Conservation (phyloP, 2,329 filamentous ascomycete species). For the Neopestalotiopsis clavispora region DNA sequence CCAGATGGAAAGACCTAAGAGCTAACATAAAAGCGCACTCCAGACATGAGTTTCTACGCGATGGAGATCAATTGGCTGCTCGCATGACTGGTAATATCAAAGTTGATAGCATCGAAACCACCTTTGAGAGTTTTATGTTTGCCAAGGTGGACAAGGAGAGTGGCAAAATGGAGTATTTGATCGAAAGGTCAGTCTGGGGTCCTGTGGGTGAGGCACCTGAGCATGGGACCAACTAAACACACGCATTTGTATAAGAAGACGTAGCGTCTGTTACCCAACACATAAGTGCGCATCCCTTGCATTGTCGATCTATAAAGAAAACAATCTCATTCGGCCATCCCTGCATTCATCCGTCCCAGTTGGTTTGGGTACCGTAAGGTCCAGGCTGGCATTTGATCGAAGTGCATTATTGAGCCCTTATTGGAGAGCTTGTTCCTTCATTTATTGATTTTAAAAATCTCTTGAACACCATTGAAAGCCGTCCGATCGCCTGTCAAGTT, state of each 20-base stretch:
- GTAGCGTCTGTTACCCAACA: too few relatives aligned
- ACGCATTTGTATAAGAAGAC: background rate
- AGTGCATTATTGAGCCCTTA: too few relatives aligned
- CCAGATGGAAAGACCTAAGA: background rate
- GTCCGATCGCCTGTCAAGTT: too few relatives aligned
- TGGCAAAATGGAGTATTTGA: slow-evolving; percentile 33
- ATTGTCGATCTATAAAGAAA: too few relatives aligned
- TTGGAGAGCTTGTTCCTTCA: too few relatives aligned
- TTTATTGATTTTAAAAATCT: too few relatives aligned
- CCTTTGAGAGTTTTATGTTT: slow-evolving; percentile 38
- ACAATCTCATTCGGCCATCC: too few relatives aligned
- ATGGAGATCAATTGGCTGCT: slow-evolving; percentile 27
- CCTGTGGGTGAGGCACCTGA: slow-evolving; percentile 8
- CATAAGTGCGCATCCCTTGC: too few relatives aligned
- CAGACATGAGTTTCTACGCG: background rate
- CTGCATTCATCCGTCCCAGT: too few relatives aligned
- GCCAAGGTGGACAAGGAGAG: slow-evolving; percentile 32
- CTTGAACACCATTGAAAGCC: too few relatives aligned
- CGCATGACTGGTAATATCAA: slow-evolving; percentile 36
- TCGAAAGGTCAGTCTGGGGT: slow-evolving; percentile 34
- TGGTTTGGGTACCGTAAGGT: too few relatives aligned
- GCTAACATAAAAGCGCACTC: background rate
- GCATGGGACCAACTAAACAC: slow-evolving; percentile 2
- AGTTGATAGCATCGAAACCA: slow-evolving; percentile 26
- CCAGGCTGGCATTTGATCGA: too few relatives aligned